These are phyloP conservation scores for Colletotrichum sidae DNA, from an alignment of 2,329 filamentous ascomycete species.

Conservation along the genomic window DNA sequence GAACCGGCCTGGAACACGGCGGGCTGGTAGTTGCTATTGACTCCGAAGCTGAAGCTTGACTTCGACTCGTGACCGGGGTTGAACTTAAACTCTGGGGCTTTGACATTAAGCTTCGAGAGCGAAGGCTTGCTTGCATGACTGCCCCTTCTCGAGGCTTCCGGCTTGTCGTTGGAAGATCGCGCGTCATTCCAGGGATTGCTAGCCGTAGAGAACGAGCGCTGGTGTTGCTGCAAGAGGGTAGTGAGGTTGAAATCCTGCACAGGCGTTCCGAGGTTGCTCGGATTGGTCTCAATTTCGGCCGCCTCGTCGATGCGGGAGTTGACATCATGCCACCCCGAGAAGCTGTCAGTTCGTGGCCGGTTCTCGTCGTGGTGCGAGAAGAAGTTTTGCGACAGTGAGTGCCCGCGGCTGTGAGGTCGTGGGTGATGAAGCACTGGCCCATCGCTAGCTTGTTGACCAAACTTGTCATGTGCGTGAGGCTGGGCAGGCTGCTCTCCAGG, in stretches of 20 bases:
- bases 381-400: slow-evolving; percentile 76
- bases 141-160: slow-evolving; percentile 49
- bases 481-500: slow-evolving; percentile 59
- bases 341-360: slow-evolving; percentile 45
- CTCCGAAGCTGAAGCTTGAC: slow-evolving; percentile 63
- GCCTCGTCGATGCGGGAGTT: slow-evolving; percentile 61
- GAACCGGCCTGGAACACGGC: slow-evolving; percentile 55
- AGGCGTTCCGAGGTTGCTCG: slow-evolving; percentile 77
- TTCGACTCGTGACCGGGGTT: slow-evolving; percentile 66
- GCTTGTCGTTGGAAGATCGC: slow-evolving; percentile 52
- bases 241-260: slow-evolving; percentile 61
- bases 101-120: slow-evolving; percentile 85
- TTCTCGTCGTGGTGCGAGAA: slow-evolving; percentile 67
- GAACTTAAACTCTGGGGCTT: slow-evolving; percentile 90
- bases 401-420: slow-evolving; percentile 78
- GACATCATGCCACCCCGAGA: slow-evolving; percentile 54
- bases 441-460: slow-evolving; percentile 64
- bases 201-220: slow-evolving; percentile 64
- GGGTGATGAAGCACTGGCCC: slow-evolving; percentile 75
- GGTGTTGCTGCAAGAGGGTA: slow-evolving; percentile 58
- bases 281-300: slow-evolving; percentile 79
- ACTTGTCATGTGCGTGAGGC: slow-evolving; percentile 60
- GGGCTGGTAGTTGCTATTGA: slow-evolving; percentile 60
- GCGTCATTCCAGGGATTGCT: slow-evolving; percentile 74
- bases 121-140: slow-evolving; percentile 78